Conservation (phyloP, 768 basidiomycete genomes). For the Leucosporidium yakuticum region DNA sequence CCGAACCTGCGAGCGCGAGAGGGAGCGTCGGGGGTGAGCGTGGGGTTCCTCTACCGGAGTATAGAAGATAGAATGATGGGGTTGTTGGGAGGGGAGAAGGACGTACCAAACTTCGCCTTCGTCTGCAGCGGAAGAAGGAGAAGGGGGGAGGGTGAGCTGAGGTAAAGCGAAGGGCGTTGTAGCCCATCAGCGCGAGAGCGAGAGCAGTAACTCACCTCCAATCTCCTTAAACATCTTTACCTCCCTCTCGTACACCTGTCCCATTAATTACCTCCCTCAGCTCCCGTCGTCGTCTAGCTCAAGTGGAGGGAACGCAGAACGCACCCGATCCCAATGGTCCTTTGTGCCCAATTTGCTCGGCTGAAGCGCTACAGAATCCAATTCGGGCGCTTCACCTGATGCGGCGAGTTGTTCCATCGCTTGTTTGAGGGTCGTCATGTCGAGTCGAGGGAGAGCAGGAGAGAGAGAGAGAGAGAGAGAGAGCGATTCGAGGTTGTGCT, state of each 20-base stretch:
- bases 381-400: constrained; percentile 20
- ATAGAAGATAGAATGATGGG: background rate
- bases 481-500: background rate
- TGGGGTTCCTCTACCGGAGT: background rate
- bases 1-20: constrained; percentile 43
- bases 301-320: background rate
- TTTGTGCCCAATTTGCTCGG: constrained; percentile 42
- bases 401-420: constrained; percentile 21
- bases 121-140: constrained; percentile 25
- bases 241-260: constrained; percentile 40
- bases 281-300: too few relatives aligned
- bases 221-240: constrained; percentile 45
- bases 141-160: too few relatives aligned
- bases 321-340: constrained; percentile 43
- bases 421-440: constrained; percentile 7
- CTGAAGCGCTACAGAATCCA: constrained; percentile 29
- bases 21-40: background rate
- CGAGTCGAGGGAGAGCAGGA: background rate
- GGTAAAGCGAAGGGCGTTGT: too few relatives aligned
- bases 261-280: background rate
- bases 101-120: constrained; percentile 45
- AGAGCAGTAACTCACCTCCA: constrained; percentile 36
- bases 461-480: background rate
- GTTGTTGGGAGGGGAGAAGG: too few relatives aligned
- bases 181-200: too few relatives aligned